A percentile compares a stretch with the other conserved stretches of the same genome.
Conservation (phyloP, 1,284 basidiomycete genomes). For the Termitomyces sp. region DNA sequence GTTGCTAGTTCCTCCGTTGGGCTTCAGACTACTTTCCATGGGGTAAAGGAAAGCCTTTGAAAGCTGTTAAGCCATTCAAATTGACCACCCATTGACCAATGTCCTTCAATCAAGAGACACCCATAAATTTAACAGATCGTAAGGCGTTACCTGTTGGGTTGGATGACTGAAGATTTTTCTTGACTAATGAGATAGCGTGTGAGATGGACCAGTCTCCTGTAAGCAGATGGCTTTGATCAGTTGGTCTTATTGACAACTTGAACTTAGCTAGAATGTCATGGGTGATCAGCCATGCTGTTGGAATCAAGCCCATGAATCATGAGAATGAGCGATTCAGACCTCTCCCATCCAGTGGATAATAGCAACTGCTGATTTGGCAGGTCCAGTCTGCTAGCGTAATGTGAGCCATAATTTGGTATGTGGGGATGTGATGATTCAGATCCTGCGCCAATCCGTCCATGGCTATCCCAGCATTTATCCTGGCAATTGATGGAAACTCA, state of each 20-base stretch:
- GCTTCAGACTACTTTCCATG: not conserved
- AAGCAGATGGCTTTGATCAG: no score
- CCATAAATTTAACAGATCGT: not conserved
- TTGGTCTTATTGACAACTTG: no score
- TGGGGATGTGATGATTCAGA: constrained; percentile 28
- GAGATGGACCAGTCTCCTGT: no score
- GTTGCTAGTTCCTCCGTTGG: not conserved
- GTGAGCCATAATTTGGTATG: constrained; percentile 11
- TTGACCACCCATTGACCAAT: not conserved
- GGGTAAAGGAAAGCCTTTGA: not conserved
- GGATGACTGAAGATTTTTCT: no score
- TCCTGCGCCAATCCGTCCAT: constrained; percentile 21
- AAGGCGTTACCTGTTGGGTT: not conserved
- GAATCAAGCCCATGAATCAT: no score
- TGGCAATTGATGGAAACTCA: constrained; percentile 5
- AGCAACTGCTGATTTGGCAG: constrained; percentile 24
- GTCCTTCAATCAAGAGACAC: not conserved
- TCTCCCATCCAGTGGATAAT: no score
- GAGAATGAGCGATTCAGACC: no score
- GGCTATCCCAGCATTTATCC: constrained; percentile 24
- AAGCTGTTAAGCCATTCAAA: no score
- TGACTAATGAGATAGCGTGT: no score
- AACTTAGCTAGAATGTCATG: no score
- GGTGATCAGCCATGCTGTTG: no score
- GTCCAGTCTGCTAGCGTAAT: constrained; percentile 32